Conservation (phyloP, 345 rosid genomes). For the Geranium rotundifolium region DNA sequence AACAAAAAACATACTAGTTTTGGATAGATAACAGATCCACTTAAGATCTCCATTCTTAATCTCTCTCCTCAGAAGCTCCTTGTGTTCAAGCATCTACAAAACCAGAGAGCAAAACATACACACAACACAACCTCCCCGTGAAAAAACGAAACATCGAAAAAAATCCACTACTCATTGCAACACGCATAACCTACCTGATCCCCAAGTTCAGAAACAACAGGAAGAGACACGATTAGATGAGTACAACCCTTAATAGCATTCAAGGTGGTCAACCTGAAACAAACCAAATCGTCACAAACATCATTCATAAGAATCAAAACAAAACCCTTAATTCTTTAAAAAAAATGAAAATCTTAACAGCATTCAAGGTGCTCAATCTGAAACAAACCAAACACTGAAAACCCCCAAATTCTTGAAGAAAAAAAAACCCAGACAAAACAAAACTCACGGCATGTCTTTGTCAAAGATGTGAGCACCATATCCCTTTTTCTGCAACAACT, state of each 20-base stretch:
- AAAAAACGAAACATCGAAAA: not conserved
- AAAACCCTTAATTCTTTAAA: no score
- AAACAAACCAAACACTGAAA: no score
- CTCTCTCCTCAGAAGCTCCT: conserved; percentile 29
- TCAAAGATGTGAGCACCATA: conserved; percentile 39
- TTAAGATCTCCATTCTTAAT: conserved; percentile 44
- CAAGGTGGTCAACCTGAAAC: conserved; percentile 37
- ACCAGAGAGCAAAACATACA: conserved; percentile 3
- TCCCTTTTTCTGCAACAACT: conserved; percentile 41
- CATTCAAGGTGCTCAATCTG: no score
- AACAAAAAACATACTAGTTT: conserved; percentile 57
- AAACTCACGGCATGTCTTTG: conserved; percentile 56
- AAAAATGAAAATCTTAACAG: no score
- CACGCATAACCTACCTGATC: conserved; percentile 48
- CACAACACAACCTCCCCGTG: no score
- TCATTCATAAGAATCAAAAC: no score
- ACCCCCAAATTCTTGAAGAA: no score
- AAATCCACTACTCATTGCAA: not conserved
- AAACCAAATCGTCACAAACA: not conserved
- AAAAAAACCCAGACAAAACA: no score
- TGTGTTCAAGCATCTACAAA: conserved; percentile 46
- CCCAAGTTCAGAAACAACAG: conserved; percentile 46
- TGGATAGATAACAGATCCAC: conserved; percentile 79
- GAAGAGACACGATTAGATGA: conserved; percentile 72
- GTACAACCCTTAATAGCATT: conserved; percentile 31